Base-by-base conservation (phyloP, 2,329 filamentous ascomycete genomes). In the Aspergillus ruber region DNA sequence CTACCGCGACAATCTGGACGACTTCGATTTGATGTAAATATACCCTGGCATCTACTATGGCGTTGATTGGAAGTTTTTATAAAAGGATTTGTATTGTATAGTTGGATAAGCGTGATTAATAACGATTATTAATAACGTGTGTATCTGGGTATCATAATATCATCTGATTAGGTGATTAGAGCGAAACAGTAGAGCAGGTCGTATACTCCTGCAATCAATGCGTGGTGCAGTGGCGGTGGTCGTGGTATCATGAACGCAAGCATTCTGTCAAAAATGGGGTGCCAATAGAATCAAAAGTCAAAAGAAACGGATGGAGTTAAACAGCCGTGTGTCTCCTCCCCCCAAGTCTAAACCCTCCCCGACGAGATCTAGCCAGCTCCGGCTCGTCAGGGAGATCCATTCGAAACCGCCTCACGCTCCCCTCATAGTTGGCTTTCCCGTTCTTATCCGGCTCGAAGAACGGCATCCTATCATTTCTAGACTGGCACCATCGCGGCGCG, bases 1-100 rank as follows among this genome's bases (percentile, higher is more conserved):
- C 71, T 97, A 96, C 67, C 83, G 89, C 59, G 90, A 96, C 70
- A 88, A 95, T 75, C 71, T 96, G 71, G 91, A 97, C 71, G 91
- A 97, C 71, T 97, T 95, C 64, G 91, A 97, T 73, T 73, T 96
- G 64, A 73, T 95, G 60, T 93, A 69, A 81, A 41, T 48, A 36
- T 44, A 43, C 42, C 42, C 42, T 32, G n/a, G 15, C 12, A 17
- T 25, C 21, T 25, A 21, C 8, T 27, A 25, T 21, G 18, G 20
- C 47, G 44, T 23, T 21, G 35, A 38, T 21, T 41, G 25, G 25
- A 18, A 5, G 5, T 29, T 29, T 29, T 29, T 12, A 4, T 27
- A 29, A 29, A 29, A 29, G 25, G 25, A 29, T 29, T 12, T 29
- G 25, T 29, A 29, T 29, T 29, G 25, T 29, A 29, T 12, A 29